phyloP scores from a whole-genome alignment of 306 rosid species.

The Delonix regia region DNA sequence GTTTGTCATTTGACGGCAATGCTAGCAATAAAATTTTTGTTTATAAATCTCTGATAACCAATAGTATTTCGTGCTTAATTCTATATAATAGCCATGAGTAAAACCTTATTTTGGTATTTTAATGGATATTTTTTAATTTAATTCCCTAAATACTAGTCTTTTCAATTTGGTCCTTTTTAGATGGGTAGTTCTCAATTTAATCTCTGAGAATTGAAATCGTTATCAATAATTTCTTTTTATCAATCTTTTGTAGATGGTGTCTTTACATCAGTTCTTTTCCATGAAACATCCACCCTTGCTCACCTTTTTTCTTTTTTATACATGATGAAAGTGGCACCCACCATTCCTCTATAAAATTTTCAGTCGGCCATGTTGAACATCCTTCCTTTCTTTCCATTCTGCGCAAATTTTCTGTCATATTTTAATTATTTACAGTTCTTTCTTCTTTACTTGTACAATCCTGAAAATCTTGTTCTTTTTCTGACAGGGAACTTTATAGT shows the following conservation, averaged over 20 bases:
- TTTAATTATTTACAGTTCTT: conserved; percentile 14
- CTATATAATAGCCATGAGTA: neutral
- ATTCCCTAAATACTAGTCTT: no score
- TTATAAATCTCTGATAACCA: neutral
- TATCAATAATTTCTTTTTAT: no score
- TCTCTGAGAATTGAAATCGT: no score
- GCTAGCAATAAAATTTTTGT: neutral
- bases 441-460: neutral
- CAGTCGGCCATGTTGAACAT: no score
- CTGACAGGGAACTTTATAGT: conserved; percentile 66
- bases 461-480: conserved; percentile 20
- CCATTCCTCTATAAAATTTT: neutral
- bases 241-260: no score
- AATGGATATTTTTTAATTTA: no score
- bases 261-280: neutral
- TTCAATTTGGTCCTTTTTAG: no score
- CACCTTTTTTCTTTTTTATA: neutral
- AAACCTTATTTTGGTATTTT: no score
- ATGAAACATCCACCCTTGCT: neutral
- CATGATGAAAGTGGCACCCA: neutral
- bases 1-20: no score
- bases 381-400: neutral
- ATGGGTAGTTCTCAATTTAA: no score
- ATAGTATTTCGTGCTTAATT: neutral
- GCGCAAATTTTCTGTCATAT: neutral